Evolutionary conservation across 106 monocot species (phyloP), one percentile per base, ranked within the genome.

Genomic region (Dioscorea dumetorum): DNA sequence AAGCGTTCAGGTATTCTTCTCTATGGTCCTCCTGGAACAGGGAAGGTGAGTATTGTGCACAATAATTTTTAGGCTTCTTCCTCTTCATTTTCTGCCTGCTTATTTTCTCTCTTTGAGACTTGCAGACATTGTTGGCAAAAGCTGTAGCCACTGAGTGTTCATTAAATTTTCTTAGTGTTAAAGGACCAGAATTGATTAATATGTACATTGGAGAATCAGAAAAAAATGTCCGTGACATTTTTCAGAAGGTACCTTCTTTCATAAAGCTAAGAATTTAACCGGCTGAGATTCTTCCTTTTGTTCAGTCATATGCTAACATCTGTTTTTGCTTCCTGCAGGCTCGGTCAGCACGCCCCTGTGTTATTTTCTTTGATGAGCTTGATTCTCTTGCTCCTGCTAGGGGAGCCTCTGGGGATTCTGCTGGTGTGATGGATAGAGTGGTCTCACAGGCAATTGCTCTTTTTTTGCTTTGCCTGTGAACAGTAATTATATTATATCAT

Each of bases 131-230:
- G 51, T 72, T 99, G 63, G 99, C 99, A 68, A 99, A 99, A 67
- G 99, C 99, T 60, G 93, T 93, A 51, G 99, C 99, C 50, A 93
- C 87, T 18, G 99, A 99, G 64, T 99, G 92, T 75, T 99, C 93
- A 49, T 73, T 99, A 58, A 93, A 92, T 72, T 99, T 93, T 78
- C 79, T 93, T 10, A 93, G 90, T 72, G 92, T 99, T 2, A 99
- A 99, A 71, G 97, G 97, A 5, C 99, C 93, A 50, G 99, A 99
- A 60, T 61, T 99, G 77, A 99, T 93, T 56, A 93, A 99, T 70
- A 99, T 93, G 93, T 90, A 90, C 68, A 85, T 93, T 57, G 97
- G 97, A 73, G 97, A 99, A 87, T 99, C 97, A 48, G 97, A 99
- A 75, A 99, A 99, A 72, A 99, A 99, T 70, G 90, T 99, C 24